Evolutionary conservation across 2,329 filamentous ascomycete genomes (phyloP).

Genomic region (Sporothrix sp.): DNA sequence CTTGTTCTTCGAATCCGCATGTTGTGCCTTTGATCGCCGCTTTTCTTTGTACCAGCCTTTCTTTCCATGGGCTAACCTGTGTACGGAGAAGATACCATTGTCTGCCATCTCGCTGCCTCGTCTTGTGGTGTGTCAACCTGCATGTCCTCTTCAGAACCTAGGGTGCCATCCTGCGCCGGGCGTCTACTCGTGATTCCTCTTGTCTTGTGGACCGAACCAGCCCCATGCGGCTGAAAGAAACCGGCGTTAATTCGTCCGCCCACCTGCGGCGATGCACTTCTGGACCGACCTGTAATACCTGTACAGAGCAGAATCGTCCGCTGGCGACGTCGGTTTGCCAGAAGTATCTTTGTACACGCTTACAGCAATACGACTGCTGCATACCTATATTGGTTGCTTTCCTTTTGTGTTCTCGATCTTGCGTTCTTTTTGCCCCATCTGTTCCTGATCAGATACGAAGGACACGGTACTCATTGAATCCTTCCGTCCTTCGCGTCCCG

Average conservation of each 20-base stretch:
- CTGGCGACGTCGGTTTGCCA: too few relatives aligned
- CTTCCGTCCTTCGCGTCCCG: constrained; percentile 1
- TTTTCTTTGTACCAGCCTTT: too few relatives aligned
- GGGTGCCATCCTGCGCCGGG: constrained; percentile 12
- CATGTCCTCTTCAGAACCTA: neutral
- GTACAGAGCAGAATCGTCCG: too few relatives aligned
- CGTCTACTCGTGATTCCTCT: constrained; percentile 14
- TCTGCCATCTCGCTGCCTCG: neutral
- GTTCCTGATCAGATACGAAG: neutral
- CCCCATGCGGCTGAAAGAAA: neutral
- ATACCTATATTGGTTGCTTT: too few relatives aligned
- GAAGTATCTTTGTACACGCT: too few relatives aligned
- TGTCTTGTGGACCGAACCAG: constrained; percentile 8
- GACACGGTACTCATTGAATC: constrained; percentile 1
- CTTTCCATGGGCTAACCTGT: too few relatives aligned
- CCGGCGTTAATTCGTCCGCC: constrained; percentile 6
- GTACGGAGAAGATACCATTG: too few relatives aligned
- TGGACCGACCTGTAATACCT: too few relatives aligned
- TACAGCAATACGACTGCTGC: too few relatives aligned
- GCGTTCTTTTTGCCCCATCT: neutral
- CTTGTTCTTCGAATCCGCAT: too few relatives aligned
- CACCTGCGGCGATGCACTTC: neutral
- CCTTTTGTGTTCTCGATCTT: neutral
- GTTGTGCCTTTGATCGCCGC: too few relatives aligned
- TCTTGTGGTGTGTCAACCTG: constrained; percentile 3